These are phyloP conservation scores for Entonaema liquescens DNA, from an alignment of 495 filamentous ascomycete genomes.

Conservation along the genomic window DNA sequence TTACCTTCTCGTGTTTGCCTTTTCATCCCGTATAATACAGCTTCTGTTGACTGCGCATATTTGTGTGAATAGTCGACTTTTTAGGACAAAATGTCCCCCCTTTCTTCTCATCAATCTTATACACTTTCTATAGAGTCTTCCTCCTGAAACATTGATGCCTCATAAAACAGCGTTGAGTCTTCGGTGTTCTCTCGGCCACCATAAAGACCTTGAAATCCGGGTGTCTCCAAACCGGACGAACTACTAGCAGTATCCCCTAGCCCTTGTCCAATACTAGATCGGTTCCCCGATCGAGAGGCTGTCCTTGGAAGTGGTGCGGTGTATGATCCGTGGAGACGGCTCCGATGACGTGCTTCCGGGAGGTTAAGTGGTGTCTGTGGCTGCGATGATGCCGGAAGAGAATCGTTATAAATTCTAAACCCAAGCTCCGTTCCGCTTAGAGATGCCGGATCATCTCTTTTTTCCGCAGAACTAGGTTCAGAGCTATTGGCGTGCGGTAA, in stretches of 20 bases:
- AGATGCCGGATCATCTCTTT: constrained; percentile 4
- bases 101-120: constrained; percentile 1
- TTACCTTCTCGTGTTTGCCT: neutral
- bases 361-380: constrained; percentile 65
- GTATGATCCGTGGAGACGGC: constrained; percentile 55
- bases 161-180: constrained; percentile 49
- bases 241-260: constrained; percentile 32
- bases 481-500: constrained; percentile 14
- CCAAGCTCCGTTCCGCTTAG: constrained; percentile 20
- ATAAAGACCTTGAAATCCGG: constrained; percentile 56
- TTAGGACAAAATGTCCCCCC: neutral
- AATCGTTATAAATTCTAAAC: constrained; percentile 62
- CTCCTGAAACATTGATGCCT: constrained; percentile 30
- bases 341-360: constrained; percentile 60
- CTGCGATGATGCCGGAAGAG: constrained; percentile 57
- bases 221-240: constrained; percentile 47
- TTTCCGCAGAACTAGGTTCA: constrained; percentile 11
- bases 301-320: constrained; percentile 52
- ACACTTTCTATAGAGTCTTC: constrained; percentile 14
- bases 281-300: constrained; percentile 21
- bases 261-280: constrained; percentile 27
- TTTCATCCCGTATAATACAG: constrained; percentile 7
- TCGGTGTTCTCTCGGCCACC: constrained; percentile 58
- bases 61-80: constrained; percentile 4
- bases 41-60: constrained; percentile 2